Conservation (phyloP, 352 stramenopile genomes). For the Phytophthora foliorum region DNA sequence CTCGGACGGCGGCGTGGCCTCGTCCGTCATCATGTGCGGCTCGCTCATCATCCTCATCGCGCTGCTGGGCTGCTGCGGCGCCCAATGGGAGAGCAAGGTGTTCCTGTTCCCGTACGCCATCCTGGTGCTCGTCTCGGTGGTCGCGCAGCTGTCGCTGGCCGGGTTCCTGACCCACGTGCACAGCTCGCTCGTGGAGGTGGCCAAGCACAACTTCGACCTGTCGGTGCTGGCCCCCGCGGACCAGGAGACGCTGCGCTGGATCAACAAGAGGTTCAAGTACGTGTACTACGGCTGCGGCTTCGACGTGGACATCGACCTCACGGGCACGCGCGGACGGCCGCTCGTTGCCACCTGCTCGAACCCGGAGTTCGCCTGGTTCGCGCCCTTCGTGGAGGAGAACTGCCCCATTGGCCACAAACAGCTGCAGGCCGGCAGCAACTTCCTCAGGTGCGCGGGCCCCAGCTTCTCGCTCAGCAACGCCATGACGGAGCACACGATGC, state of each 20-base stretch:
- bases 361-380: constrained; percentile 76
- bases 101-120: constrained; percentile 89
- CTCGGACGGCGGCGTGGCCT: constrained; percentile 79
- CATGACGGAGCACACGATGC: constrained; percentile 83
- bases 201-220: constrained; percentile 78
- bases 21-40: constrained; percentile 84
- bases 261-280: constrained; percentile 82
- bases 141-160: constrained; percentile 81
- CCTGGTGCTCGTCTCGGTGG: constrained; percentile 79
- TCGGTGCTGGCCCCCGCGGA: constrained; percentile 61
- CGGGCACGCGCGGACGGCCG: constrained; percentile 36
- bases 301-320: constrained; percentile 71
- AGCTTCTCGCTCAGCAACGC: constrained; percentile 70
- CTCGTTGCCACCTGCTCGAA: constrained; percentile 69
- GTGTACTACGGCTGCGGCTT: constrained; percentile 81
- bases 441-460: constrained; percentile 73
- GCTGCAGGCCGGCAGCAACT: constrained; percentile 63
- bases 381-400: constrained; percentile 73
- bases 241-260: constrained; percentile 75
- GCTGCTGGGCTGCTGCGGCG: constrained; percentile 80
- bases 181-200: constrained; percentile 70
- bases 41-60: constrained; percentile 83
- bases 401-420: constrained; percentile 71
- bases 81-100: constrained; percentile 89
- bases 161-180: constrained; percentile 88